Conservation (phyloP, 164 flowering plant species). For the Magnolia changhungtana region DNA sequence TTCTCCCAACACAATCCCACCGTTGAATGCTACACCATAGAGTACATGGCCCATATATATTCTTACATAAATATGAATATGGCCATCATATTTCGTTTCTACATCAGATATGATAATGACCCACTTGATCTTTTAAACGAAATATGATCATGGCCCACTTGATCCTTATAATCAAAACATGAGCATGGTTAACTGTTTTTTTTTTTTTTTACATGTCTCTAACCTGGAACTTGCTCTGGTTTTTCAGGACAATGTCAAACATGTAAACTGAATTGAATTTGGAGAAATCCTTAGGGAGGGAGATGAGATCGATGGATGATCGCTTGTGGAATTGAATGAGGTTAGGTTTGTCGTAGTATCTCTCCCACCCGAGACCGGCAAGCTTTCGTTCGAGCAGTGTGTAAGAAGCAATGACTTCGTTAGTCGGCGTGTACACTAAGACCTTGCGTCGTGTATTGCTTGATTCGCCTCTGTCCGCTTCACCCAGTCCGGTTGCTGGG, state of each 20-base stretch:
- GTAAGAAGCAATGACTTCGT: constrained; percentile 49
- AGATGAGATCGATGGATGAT: constrained; percentile 61
- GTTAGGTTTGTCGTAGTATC: constrained; percentile 52
- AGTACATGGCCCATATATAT: too few species aligned
- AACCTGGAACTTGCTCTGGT: constrained; percentile 59
- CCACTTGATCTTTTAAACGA: too few species aligned
- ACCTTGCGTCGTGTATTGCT: constrained; percentile 28
- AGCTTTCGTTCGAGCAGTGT: constrained; percentile 39
- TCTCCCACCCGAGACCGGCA: constrained; percentile 59
- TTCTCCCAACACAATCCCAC: too few species aligned
- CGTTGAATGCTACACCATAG: too few species aligned
- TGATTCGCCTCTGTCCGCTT: neutral
- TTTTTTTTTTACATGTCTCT: constrained; percentile 28
- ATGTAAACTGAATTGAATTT: constrained; percentile 61
- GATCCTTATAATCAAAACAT: too few species aligned
- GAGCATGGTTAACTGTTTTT: too few species aligned
- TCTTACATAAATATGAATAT: too few species aligned
- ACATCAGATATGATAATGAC: too few species aligned
- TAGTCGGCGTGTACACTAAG: constrained; percentile 47
- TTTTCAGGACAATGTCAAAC: constrained; percentile 67
- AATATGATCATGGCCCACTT: too few species aligned
- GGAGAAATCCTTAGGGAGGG: constrained; percentile 62
- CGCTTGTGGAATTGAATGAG: constrained; percentile 58
- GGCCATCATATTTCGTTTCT: too few species aligned
- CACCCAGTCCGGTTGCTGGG: constrained; percentile 13